Conservation (phyloP, 257 asterid genomes). For the Craterostigma plantagineum region DNA sequence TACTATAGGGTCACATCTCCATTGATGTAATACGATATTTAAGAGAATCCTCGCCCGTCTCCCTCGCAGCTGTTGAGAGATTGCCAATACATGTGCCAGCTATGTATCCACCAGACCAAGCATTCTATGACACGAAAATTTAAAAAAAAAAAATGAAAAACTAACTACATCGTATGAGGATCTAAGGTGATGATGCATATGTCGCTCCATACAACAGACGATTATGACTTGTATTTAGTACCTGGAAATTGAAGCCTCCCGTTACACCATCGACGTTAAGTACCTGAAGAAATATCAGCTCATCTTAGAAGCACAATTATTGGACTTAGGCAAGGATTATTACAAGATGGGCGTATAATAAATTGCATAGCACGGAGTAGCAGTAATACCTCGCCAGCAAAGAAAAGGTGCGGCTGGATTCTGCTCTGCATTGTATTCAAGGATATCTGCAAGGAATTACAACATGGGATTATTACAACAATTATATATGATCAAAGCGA, state of each 20-base stretch:
- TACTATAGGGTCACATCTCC: too few species aligned
- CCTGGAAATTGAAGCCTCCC: constrained; percentile 98
- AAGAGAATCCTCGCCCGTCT: too few species aligned
- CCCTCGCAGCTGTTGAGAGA: constrained; percentile 22
- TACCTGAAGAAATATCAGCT: constrained; percentile 42
- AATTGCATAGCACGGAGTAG: too few species aligned
- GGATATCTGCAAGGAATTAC: constrained; percentile 55
- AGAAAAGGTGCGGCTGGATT: constrained; percentile 41
- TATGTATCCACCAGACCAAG: constrained; percentile 89
- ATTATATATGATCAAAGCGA: too few species aligned
- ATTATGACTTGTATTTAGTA: too few species aligned
- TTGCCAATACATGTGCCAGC: constrained; percentile 77
- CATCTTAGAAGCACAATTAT: neutral
- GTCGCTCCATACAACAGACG: too few species aligned
- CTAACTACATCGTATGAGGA: neutral
- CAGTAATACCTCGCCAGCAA: constrained; percentile 80
- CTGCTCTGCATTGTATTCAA: constrained; percentile 74
- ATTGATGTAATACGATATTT: too few species aligned
- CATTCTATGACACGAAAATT: constrained; percentile 39
- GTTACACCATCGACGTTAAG: constrained; percentile 73
- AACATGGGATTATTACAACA: too few species aligned
- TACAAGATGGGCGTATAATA: constrained; percentile 1
- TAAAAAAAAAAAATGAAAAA: neutral
- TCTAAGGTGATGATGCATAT: too few species aligned
- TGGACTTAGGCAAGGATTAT: neutral